Percentiles rank a stretch among this genome's conserved stretches.
Conservation (phyloP, 495 filamentous ascomycete genomes). For the Geopyxis carbonaria region DNA sequence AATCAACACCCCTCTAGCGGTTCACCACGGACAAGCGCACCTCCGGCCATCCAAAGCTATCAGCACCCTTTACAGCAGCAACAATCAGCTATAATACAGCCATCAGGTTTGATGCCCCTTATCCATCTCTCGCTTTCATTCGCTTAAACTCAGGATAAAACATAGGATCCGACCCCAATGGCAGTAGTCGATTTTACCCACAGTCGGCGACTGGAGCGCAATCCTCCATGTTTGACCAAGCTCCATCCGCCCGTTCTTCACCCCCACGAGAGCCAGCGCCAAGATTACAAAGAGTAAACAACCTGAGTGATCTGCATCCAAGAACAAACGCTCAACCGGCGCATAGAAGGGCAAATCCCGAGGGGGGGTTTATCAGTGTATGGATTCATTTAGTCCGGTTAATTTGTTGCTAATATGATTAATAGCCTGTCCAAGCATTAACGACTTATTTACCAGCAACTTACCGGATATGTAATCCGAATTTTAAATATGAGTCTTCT, state of each 20-base stretch:
- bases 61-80: slow-evolving; percentile 23
- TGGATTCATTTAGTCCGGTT: slow-evolving; percentile 6
- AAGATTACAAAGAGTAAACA: slow-evolving; percentile 63
- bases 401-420: slow-evolving; percentile 6
- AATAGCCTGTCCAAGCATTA: slow-evolving; percentile 83
- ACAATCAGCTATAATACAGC: slow-evolving; percentile 29
- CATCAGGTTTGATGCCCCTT: slow-evolving; percentile 2
- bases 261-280: slow-evolving; percentile 56
- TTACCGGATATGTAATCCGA: slow-evolving; percentile 95
- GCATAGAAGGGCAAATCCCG: slow-evolving; percentile 84
- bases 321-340: slow-evolving; percentile 73
- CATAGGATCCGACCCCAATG: slow-evolving; percentile 18
- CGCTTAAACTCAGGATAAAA: slow-evolving; percentile 27
- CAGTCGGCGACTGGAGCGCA: slow-evolving; percentile 54
- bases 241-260: slow-evolving; percentile 42
- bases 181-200: slow-evolving; percentile 42
- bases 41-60: slow-evolving; percentile 22
- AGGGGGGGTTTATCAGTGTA: slow-evolving; percentile 97
- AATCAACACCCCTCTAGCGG: slow-evolving; percentile 23
- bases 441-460: slow-evolving; percentile 86
- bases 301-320: slow-evolving; percentile 57
- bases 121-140: slow-evolving; percentile 37
- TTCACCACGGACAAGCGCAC: slow-evolving; percentile 23
- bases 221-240: slow-evolving; percentile 49
- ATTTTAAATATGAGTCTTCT: slow-evolving; percentile 99